Conservation (phyloP, 2,329 filamentous ascomycete species). For the Geosmithia morbida region DNA sequence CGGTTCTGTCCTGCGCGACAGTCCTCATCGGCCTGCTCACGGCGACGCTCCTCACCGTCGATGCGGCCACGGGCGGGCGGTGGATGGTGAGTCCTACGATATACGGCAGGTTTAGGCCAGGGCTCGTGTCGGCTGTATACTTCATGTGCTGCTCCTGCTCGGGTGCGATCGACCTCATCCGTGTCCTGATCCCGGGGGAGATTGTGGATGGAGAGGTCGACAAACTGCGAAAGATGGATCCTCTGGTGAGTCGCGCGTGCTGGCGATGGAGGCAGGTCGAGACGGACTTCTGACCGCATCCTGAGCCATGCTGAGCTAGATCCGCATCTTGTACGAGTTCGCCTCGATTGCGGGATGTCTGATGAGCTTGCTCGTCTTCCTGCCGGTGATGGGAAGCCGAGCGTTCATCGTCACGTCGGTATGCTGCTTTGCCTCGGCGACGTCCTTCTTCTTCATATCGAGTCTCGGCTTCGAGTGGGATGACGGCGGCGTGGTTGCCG, state of each 20-base stretch:
- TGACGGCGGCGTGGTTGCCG: background rate
- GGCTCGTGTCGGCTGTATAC: slow-evolving; percentile 34
- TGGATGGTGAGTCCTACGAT: slow-evolving; percentile 15
- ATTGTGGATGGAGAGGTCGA: slow-evolving; percentile 34
- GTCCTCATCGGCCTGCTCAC: slow-evolving; percentile 30
- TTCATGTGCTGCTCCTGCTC: slow-evolving; percentile 23
- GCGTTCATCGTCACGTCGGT: slow-evolving; percentile 35
- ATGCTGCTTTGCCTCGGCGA: slow-evolving; percentile 24
- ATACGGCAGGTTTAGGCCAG: slow-evolving; percentile 11
- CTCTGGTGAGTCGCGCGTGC: slow-evolving; percentile 10
- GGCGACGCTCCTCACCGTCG: slow-evolving; percentile 29
- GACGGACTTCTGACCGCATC: background rate
- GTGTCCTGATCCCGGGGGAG: slow-evolving; percentile 33
- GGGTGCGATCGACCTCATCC: slow-evolving; percentile 36
- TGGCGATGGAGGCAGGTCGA: too few relatives aligned
- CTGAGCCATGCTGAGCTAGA: slow-evolving; percentile 3
- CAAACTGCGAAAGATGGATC: slow-evolving; percentile 31
- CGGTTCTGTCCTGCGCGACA: slow-evolving; percentile 26
- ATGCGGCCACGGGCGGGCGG: slow-evolving; percentile 29
- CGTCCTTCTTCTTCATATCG: slow-evolving; percentile 30
- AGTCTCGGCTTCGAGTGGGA: slow-evolving; percentile 15
- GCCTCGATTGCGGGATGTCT: slow-evolving; percentile 31
- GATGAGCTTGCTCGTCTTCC: slow-evolving; percentile 31
- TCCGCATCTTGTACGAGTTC: slow-evolving; percentile 33
- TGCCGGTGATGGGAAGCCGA: slow-evolving; percentile 31